Conservation (phyloP, 257 asterid species). For the Echium plantagineum region DNA sequence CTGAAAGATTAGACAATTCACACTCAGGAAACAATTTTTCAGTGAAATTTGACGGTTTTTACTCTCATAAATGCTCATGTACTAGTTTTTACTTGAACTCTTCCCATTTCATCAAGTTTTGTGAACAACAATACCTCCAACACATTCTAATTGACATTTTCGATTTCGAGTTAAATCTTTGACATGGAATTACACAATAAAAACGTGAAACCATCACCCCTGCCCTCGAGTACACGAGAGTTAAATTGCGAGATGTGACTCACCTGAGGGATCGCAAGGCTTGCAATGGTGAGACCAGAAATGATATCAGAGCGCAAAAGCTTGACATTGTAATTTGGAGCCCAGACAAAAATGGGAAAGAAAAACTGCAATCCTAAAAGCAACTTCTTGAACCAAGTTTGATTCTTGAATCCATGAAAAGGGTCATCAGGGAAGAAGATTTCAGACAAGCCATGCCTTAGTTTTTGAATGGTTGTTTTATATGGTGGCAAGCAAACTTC, state of each 20-base stretch:
- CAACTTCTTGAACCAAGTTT: slow-evolving; percentile 33
- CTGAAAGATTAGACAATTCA: slow-evolving; percentile 18
- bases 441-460: slow-evolving; percentile 54
- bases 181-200: too few species aligned
- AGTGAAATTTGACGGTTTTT: background rate
- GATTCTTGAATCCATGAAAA: slow-evolving; percentile 69
- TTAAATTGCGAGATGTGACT: too few species aligned
- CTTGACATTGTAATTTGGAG: slow-evolving; percentile 35
- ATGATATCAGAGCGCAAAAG: slow-evolving; percentile 56
- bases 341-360: slow-evolving; percentile 78
- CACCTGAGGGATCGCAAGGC: slow-evolving; percentile 89
- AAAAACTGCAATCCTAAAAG: slow-evolving; percentile 59
- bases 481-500: slow-evolving; percentile 59
- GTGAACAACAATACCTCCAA: too few species aligned
- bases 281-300: slow-evolving; percentile 80
- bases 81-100: too few species aligned
- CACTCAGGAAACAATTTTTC: background rate
- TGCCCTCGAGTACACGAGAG: too few species aligned
- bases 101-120: too few species aligned
- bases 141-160: too few species aligned
- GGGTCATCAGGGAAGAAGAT: slow-evolving; percentile 89
- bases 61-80: too few species aligned
- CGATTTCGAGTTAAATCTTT: too few species aligned
- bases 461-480: slow-evolving; percentile 56
- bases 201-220: too few species aligned